Base-by-base conservation (phyloP, 2,329 filamentous ascomycete species). In the Monilinia fructigena region DNA sequence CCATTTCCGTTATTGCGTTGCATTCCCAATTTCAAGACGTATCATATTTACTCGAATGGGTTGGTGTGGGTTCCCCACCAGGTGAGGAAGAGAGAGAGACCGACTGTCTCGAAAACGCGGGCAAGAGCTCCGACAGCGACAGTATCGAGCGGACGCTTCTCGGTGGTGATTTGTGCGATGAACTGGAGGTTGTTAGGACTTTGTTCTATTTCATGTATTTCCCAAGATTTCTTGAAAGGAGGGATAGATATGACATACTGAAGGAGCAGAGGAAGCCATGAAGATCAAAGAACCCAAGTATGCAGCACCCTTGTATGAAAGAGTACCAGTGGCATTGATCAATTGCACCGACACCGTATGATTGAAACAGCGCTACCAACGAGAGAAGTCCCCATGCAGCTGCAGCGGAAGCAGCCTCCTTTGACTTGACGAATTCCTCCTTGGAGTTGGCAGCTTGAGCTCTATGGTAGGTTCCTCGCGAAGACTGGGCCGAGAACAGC, bases 31-130 rank as follows among this genome's bases (percentile, higher is more conserved):
- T 42, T 65, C 55, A 65, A 42, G 26, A 31, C 31, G 18, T 48
- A n/a, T 35, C 53, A 31, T 16, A 52, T 72, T 72, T 75, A 76
- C 61, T 76, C 87, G 80, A 97, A 96, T 68, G 92, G 92, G 83
- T 93, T 94, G 81, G 92, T 95, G 77, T 91, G 89, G 76, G 94
- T 97, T 76, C 94, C 94, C 94, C 94, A 98, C 90, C 92, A 98
- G 77, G 92, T 97, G 75, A 98, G 84, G 86, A 98, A 92, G 76
- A 97, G 78, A 70, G 90, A 93, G 67, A 98, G 86, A 71, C 94
- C 95, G 68, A 98, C 86, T 3, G 95, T 97, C 86, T 98, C 95
- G 74, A 97, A 86, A 74, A 95, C 82, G 81, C 95, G 93, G 76
- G 91, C 89, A 61, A 95, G 81, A 70, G 90, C 86, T 77, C 90